These are phyloP conservation scores for Neoboletus subvelutipes DNA, from an alignment of 768 basidiomycete species.

Conservation along the genomic window DNA sequence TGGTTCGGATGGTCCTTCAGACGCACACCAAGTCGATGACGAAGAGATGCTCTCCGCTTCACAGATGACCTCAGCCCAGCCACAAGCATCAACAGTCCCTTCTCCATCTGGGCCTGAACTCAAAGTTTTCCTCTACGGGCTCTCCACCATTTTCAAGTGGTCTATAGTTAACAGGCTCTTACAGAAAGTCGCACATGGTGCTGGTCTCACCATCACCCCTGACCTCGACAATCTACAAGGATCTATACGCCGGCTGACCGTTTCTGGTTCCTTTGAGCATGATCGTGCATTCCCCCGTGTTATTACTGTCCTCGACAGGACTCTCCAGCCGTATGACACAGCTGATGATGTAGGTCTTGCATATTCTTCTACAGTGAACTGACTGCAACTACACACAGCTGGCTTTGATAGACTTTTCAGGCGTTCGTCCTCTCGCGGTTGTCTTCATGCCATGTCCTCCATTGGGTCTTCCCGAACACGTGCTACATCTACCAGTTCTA, in stretches of 20 bases:
- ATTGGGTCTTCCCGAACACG: constrained; percentile 37
- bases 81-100: constrained; percentile 28
- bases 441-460: constrained; percentile 59
- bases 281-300: constrained; percentile 29
- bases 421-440: constrained; percentile 62
- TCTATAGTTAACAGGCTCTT: constrained; percentile 57
- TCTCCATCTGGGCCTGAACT: constrained; percentile 41
- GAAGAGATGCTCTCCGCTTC: constrained; percentile 29
- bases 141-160: constrained; percentile 59
- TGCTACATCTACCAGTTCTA: constrained; percentile 61
- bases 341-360: constrained; percentile 30
- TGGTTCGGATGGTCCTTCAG: constrained; percentile 18
- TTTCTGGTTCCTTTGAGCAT: constrained; percentile 28
- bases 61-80: constrained; percentile 27
- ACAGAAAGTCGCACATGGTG: constrained; percentile 48
- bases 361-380: constrained; percentile 22
- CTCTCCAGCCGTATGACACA: constrained; percentile 15
- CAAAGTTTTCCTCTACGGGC: constrained; percentile 68
- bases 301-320: constrained; percentile 42
- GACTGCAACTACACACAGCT: constrained; percentile 38
- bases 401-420: constrained; percentile 36
- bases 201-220: constrained; percentile 29
- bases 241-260: constrained; percentile 22
- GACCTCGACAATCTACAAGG: constrained; percentile 25
- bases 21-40: constrained; percentile 29